A percentile compares a stretch with the other conserved stretches of the same genome.
Conservation (phyloP, 1,284 basidiomycete species). For the Macrocystidia cucumis region DNA sequence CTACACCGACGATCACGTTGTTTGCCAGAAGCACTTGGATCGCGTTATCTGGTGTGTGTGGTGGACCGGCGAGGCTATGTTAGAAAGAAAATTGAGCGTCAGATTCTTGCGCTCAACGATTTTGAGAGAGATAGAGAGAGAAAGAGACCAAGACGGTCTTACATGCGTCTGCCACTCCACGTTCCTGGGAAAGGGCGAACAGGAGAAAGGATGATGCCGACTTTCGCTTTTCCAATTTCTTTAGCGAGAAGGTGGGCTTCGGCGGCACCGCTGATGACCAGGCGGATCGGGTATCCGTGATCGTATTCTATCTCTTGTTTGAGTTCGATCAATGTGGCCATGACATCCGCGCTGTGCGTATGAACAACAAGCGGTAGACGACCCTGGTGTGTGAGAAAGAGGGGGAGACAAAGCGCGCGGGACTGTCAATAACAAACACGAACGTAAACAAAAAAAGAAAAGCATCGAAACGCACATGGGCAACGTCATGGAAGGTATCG, state of each 20-base stretch:
- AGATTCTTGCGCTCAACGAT: no score
- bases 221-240: conserved; percentile 52
- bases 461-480: conserved; percentile 19
- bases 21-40: conserved; percentile 44
- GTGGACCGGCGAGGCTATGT: conserved; percentile 58
- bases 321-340: conserved; percentile 60
- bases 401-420: conserved; percentile 5
- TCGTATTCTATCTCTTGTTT: conserved; percentile 53
- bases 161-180: conserved; percentile 60
- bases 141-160: conserved; percentile 16
- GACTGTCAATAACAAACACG: background rate
- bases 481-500: conserved; percentile 38
- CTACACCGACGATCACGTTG: conserved; percentile 66
- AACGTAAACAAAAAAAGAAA: background rate
- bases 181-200: conserved; percentile 53
- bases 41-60: conserved; percentile 50
- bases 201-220: conserved; percentile 63
- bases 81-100: background rate
- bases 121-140: no score
- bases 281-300: conserved; percentile 27
- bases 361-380: conserved; percentile 44
- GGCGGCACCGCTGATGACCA: conserved; percentile 57
- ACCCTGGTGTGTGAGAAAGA: no score
- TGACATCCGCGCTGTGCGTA: conserved; percentile 64
- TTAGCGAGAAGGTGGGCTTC: conserved; percentile 65